phyloP scores from a whole-genome alignment of 1,139 yeast genomes.

The Pichia sp. region DNA sequence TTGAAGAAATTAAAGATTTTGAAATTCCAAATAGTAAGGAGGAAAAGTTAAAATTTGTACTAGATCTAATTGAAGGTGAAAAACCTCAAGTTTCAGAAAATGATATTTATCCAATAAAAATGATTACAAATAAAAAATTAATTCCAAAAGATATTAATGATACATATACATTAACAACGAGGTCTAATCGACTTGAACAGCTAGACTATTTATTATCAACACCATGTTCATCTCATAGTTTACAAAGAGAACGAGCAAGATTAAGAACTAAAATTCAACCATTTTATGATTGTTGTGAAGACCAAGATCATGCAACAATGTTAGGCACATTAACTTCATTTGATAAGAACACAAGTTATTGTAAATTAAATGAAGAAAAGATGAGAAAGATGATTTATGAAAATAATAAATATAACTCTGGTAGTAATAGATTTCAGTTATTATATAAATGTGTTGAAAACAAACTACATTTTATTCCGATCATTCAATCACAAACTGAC shows the following conservation, averaged over 20 bases:
- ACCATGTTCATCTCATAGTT: constrained; percentile 31
- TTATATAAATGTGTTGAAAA: constrained; percentile 37
- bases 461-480: constrained; percentile 59
- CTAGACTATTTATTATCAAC: constrained; percentile 20
- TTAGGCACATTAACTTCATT: constrained; percentile 29
- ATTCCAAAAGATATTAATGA: constrained; percentile 20
- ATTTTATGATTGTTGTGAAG: constrained; percentile 49
- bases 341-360: constrained; percentile 28
- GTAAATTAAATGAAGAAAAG: constrained; percentile 20
- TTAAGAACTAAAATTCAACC: constrained; percentile 35
- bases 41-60: constrained; percentile 11
- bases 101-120: constrained; percentile 20
- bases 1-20: constrained; percentile 2
- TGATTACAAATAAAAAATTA: constrained; percentile 16
- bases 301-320: constrained; percentile 38
- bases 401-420: constrained; percentile 1
- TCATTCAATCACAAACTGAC: constrained; percentile 53
- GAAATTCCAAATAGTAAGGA: constrained; percentile 17
- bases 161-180: constrained; percentile 26
- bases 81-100: constrained; percentile 15
- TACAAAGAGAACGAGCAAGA: constrained; percentile 40
- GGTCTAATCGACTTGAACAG: constrained; percentile 20
- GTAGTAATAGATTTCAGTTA: constrained; percentile 8
- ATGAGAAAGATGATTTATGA: constrained; percentile 22
- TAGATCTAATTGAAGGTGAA: constrained; percentile 18